Evolutionary conservation across 2,329 filamentous ascomycete species (phyloP), one percentile per base, ranked within the genome.

Genomic region (Calonectria pseudoturangicola): DNA sequence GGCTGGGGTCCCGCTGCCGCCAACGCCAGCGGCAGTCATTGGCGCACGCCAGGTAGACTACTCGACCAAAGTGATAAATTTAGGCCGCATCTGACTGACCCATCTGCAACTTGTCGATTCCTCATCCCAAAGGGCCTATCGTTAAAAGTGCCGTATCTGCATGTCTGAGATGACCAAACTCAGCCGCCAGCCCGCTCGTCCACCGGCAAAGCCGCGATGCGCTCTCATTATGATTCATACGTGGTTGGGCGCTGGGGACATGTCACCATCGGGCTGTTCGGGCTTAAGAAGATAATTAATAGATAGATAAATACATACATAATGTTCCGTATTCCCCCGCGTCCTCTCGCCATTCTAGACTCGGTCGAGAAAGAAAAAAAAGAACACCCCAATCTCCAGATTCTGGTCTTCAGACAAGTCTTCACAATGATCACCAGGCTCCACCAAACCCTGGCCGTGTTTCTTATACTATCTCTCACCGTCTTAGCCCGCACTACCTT

Each of bases 1-100:
- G 54, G 54, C 54, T 60, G 54, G 54, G 45, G 45, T 48, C 54
- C 54, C 39, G 54, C 54, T 21, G 54, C 33, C 36, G 36, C 54
- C 15, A 60, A 36, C 39, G 7, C 54, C 21, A 25, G 36, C n/a
- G n/a, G n/a, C 36, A 28, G 54, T 21, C 54, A 41, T 25, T 16
- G 21, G 54, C 18, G 54, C 27, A 36, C 36, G 36, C 33, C 54
- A 60, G 13, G 21, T 41, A 27, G 33, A 60, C 21, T 15, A 25
- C 33, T 3, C n/a, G 21, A 25, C 54, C 10, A 15, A 60, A 25
- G 54, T 21, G 54, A 41, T 60, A 60, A 60, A 60, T 60, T 60
- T 60, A 60, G 54, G 54, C 6, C 21, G 3, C 2, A 8, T 15
- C 33, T 41, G 9, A 36, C 33, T 36, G 33, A 39, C 36, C 36